Percentiles rank a stretch among this genome's conserved stretches.
These are phyloP conservation scores for Gossypium rotundifolium DNA, from an alignment of 345 rosid genomes.

Conservation along the genomic window DNA sequence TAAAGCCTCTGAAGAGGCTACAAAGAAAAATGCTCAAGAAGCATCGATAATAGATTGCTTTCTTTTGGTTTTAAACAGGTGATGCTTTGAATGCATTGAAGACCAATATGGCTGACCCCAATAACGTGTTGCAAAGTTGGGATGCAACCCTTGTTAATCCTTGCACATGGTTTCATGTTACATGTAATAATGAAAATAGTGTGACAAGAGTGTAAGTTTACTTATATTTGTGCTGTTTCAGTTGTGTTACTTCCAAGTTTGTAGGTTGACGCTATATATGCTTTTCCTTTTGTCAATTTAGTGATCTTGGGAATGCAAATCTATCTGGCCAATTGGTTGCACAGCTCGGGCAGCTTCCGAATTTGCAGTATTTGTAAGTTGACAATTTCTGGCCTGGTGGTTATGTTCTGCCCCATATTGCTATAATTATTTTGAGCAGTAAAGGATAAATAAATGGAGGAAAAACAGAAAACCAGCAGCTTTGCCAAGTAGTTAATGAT, in stretches of 20 bases:
- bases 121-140: conserved; percentile 75
- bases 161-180: conserved; percentile 83
- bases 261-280: background rate
- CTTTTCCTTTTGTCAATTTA: conserved; percentile 12
- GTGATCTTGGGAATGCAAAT: conserved; percentile 55
- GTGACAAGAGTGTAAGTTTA: conserved; percentile 77
- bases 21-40: background rate
- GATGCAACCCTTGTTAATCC: conserved; percentile 71
- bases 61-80: conserved; percentile 36
- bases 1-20: background rate
- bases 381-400: background rate
- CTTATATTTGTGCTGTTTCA: conserved; percentile 1
- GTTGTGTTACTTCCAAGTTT: background rate
- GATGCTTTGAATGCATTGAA: conserved; percentile 80
- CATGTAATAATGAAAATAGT: conserved; percentile 64
- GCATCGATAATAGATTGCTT: background rate
- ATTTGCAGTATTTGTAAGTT: conserved; percentile 81
- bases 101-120: conserved; percentile 61
- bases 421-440: background rate
- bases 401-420: background rate
- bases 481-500: background rate
- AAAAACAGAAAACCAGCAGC: background rate
- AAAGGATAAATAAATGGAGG: background rate
- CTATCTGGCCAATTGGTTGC: conserved; percentile 57
- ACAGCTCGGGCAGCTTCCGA: conserved; percentile 54